Percentiles rank a stretch among this genome's conserved stretches.
Evolutionary conservation across 768 basidiomycete species (phyloP).

Genomic region (Austroboletus festivus): DNA sequence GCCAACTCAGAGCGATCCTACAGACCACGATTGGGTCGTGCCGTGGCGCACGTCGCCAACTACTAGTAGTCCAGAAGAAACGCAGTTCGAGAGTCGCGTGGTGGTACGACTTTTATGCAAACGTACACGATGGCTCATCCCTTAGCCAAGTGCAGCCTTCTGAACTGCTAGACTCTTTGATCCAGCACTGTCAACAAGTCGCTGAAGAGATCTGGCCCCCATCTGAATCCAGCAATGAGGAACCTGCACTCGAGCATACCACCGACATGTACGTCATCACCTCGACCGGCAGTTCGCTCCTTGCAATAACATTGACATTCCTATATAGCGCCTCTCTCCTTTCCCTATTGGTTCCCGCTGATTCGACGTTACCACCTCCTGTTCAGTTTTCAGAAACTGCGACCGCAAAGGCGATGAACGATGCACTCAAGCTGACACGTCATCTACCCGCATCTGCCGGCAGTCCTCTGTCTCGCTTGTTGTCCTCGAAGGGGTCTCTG

Average conservation of each 20-base stretch:
- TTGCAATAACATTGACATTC: constrained; percentile 1
- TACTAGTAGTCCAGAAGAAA: too few relatives aligned
- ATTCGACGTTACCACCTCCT: constrained; percentile 47
- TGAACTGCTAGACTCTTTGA: constrained; percentile 56
- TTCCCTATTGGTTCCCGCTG: constrained; percentile 47
- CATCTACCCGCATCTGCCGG: constrained; percentile 48
- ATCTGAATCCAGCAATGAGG: constrained; percentile 29
- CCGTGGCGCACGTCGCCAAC: too few relatives aligned
- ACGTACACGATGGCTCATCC: constrained; percentile 15
- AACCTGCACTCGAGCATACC: constrained; percentile 45
- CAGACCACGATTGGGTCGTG: constrained; percentile 23
- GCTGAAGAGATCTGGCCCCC: constrained; percentile 52
- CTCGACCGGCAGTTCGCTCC: background rate
- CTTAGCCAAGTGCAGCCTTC: constrained; percentile 52
- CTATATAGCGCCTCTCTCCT: constrained; percentile 38
- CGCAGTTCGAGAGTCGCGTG: constrained; percentile 55
- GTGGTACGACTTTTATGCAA: constrained; percentile 49
- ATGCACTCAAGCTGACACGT: constrained; percentile 62
- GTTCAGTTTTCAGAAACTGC: constrained; percentile 54
- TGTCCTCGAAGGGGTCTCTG: constrained; percentile 67
- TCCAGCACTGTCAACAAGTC: constrained; percentile 52
- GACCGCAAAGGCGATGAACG: constrained; percentile 54
- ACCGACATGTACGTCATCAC: constrained; percentile 53
- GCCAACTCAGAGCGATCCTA: background rate
- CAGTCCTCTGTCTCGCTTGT: constrained; percentile 69